These are phyloP conservation scores for Vitis amurensis DNA, from an alignment of 164 flowering plant genomes.

Conservation along the genomic window DNA sequence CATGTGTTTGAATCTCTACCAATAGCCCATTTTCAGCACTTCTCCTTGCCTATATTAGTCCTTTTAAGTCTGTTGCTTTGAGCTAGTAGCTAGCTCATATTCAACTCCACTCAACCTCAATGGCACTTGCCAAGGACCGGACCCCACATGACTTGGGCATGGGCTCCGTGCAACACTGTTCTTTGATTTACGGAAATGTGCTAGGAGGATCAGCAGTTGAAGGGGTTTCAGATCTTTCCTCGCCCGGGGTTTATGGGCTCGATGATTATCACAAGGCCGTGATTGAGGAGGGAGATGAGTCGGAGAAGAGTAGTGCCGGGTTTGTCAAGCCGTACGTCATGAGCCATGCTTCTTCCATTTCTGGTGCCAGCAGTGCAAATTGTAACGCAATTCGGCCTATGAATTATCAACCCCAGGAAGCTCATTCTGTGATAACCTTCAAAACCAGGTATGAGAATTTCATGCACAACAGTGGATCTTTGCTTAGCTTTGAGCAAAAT, in stretches of 20 bases:
- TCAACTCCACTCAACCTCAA: conserved; percentile 7
- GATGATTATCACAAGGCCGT: conserved; percentile 10
- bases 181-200: conserved; percentile 20
- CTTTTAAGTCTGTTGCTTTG: background rate
- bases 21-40: background rate
- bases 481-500: conserved; percentile 56
- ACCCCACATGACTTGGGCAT: conserved; percentile 10
- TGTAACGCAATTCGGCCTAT: conserved; percentile 18
- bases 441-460: conserved; percentile 23
- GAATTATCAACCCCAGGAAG: conserved; percentile 25
- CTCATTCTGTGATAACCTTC: conserved; percentile 51
- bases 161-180: conserved; percentile 19
- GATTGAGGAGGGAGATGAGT: conserved; percentile 24
- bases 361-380: conserved; percentile 30
- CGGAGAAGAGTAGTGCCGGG: conserved; percentile 12
- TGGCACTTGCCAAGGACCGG: conserved; percentile 52
- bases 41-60: background rate
- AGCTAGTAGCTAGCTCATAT: conserved; percentile 1
- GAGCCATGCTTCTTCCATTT: conserved; percentile 32
- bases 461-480: conserved; percentile 31
- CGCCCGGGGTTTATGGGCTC: conserved; percentile 8
- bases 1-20: conserved; percentile 8
- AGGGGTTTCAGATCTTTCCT: conserved; percentile 21
- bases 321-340: conserved; percentile 14
- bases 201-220: background rate